A percentile compares a stretch with the other conserved stretches of the same genome.
Conservation (phyloP, 257 asterid species). For the Solanum ahanhuiri region DNA sequence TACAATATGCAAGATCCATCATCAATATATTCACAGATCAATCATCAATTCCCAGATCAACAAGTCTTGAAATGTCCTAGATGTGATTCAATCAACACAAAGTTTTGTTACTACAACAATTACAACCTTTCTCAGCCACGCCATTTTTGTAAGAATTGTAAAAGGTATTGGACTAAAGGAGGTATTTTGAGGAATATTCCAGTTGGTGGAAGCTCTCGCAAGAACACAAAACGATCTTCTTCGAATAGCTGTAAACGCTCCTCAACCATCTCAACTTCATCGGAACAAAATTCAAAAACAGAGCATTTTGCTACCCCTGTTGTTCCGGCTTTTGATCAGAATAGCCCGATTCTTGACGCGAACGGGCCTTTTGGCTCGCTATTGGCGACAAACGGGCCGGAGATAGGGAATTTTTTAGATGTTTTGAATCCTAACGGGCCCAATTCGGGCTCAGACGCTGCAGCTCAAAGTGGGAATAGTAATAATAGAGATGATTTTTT, state of each 20-base stretch:
- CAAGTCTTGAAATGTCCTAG: slow-evolving; percentile 78
- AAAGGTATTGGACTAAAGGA: slow-evolving; percentile 86
- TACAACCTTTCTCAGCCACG: slow-evolving; percentile 95
- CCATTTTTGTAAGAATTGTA: slow-evolving; percentile 77
- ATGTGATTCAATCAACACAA: slow-evolving; percentile 69
- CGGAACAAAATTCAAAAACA: slow-evolving; percentile 11
- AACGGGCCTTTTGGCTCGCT: slow-evolving; percentile 41
- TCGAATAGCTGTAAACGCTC: slow-evolving; percentile 12
- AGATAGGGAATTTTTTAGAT: slow-evolving; percentile 24
- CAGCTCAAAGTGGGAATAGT: slow-evolving; percentile 7
- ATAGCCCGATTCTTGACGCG: neutral
- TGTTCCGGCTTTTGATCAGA: slow-evolving; percentile 11
- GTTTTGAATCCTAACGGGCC: slow-evolving; percentile 17
- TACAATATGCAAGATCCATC: slow-evolving; percentile 48
- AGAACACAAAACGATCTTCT: slow-evolving; percentile 48
- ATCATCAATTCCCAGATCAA: slow-evolving; percentile 57
- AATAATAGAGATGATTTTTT: slow-evolving; percentile 14
- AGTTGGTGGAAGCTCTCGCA: slow-evolving; percentile 72
- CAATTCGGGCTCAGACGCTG: neutral
- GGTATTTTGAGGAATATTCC: slow-evolving; percentile 82
- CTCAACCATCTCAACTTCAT: neutral
- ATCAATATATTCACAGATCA: slow-evolving; percentile 45
- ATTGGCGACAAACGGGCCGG: slow-evolving; percentile 38
- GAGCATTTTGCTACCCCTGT: slow-evolving; percentile 9
- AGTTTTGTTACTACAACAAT: slow-evolving; percentile 85